A percentile compares a stretch with the other conserved stretches of the same genome.
phyloP scores from a whole-genome alignment of 495 filamentous ascomycete species.

The Penicillium steckii region DNA sequence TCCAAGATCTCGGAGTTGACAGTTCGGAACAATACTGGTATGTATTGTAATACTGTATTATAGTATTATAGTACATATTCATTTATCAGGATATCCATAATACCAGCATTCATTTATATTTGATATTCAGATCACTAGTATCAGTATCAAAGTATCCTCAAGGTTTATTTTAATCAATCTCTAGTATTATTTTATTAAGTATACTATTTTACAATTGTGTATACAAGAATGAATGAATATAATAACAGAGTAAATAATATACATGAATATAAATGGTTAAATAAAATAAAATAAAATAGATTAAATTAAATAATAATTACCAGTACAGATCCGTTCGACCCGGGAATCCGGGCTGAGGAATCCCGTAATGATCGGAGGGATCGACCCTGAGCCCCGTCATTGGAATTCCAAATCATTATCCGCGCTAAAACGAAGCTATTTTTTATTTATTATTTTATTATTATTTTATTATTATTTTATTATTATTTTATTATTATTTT shows the following conservation, averaged over 20 bases:
- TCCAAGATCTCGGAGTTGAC: slow-evolving; percentile 51
- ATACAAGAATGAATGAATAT: too few species aligned
- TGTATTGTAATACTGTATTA: slow-evolving; percentile 1
- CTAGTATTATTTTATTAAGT: too few species aligned
- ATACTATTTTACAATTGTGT: too few species aligned
- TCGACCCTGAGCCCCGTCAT: slow-evolving; percentile 32
- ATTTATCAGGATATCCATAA: too few species aligned
- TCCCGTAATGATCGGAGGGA: slow-evolving; percentile 31
- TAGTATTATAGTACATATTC: background rate
- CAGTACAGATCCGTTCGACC: slow-evolving; percentile 22
- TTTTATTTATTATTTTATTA: background rate
- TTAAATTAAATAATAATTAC: slow-evolving; percentile 2
- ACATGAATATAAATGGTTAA: background rate
- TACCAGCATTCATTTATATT: too few species aligned
- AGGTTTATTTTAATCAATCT: too few species aligned
- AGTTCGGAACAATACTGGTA: slow-evolving; percentile 33
- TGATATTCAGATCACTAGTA: too few species aligned
- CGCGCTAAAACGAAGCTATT: slow-evolving; percentile 18
- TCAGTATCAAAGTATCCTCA: too few species aligned
- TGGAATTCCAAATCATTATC: slow-evolving; percentile 35
- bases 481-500: slow-evolving; percentile 9
- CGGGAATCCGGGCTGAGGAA: slow-evolving; percentile 31
- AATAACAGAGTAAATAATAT: too few species aligned
- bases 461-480: background rate
- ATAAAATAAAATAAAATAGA: background rate